Base-by-base conservation (phyloP, 306 rosid species). In the Begonia fuchsioides region DNA sequence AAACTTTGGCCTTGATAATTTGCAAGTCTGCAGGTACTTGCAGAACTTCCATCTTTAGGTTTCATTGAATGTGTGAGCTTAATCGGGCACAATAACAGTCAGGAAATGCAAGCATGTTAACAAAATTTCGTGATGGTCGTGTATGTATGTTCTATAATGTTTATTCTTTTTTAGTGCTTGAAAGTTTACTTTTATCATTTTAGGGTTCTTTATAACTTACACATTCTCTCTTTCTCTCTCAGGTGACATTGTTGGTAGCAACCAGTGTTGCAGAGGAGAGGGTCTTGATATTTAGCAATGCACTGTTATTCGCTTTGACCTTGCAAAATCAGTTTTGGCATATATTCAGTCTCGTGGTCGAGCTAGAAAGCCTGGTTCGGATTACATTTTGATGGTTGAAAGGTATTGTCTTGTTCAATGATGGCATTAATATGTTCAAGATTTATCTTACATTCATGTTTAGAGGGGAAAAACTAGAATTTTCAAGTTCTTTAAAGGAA, bases 211-310 rank as follows among this genome's bases (percentile, higher is more conserved):
- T 8, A 26, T 26, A 26, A 26, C 35, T 26, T 26, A n/a, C n/a
- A n/a, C n/a, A n/a, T 26, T 2, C 35, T 4, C 5, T 26, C n/a
- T n/a, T 8, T 61, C 47, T 68, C 57, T 53, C 66, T 62, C 59
- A 90, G 98, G 79, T 85, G 47, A 84, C 98, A 2, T 68, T 90
- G 72, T 75, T 90, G 72, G 98, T 90, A 60, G 98, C 95, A 43
- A 90, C 98, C 61, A 90, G 98, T 67, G 98, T 90, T 50, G 98
- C 98, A 53, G 98, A 90, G 75, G 98, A 90, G n/a, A n/a, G 76
- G 98, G 98, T 47, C 95, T 90, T 72, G 98, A 90, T 74, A 90
- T 90, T 52, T 87, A 94, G 17, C 98, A 90, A 61, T 90, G 98
- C 69, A 90, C 85, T 67, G 98, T 90, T 53, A 90, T 90, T 63